phyloP scores from a whole-genome alignment of 495 filamentous ascomycete genomes.

The Lentithecium fluviatile region DNA sequence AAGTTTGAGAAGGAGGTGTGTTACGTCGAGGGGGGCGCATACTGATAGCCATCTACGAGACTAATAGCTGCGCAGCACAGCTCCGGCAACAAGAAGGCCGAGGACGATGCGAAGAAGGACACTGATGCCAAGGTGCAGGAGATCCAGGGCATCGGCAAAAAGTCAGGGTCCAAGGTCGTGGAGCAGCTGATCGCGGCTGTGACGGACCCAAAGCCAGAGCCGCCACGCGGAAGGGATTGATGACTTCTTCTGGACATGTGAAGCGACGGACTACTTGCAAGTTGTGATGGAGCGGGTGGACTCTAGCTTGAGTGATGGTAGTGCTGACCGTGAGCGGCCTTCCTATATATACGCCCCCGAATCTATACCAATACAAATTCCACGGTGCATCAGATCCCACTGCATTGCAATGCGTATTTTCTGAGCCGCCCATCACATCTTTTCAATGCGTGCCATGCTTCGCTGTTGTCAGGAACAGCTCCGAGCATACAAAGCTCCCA shows the following conservation, averaged over 20 bases:
- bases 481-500: too few species aligned
- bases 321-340: too few species aligned
- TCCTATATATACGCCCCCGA: not conserved
- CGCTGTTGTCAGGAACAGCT: too few species aligned
- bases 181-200: constrained; percentile 76
- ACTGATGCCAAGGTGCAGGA: constrained; percentile 76
- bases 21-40: not conserved
- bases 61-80: constrained; percentile 60
- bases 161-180: constrained; percentile 75
- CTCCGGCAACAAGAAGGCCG: constrained; percentile 81
- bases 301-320: too few species aligned
- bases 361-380: not conserved
- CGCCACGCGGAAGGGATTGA: constrained; percentile 15
- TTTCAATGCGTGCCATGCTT: too few species aligned
- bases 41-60: not conserved
- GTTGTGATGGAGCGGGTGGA: too few species aligned
- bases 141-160: constrained; percentile 75
- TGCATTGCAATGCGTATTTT: not conserved
- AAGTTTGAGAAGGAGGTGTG: constrained; percentile 87
- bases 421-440: not conserved
- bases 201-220: constrained; percentile 70
- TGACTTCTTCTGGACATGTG: not conserved
- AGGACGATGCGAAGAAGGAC: constrained; percentile 80
- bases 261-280: not conserved
- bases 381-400: not conserved